Conservation (phyloP, 169 alveolate genomes). For the Plasmodium cynomolgi region DNA sequence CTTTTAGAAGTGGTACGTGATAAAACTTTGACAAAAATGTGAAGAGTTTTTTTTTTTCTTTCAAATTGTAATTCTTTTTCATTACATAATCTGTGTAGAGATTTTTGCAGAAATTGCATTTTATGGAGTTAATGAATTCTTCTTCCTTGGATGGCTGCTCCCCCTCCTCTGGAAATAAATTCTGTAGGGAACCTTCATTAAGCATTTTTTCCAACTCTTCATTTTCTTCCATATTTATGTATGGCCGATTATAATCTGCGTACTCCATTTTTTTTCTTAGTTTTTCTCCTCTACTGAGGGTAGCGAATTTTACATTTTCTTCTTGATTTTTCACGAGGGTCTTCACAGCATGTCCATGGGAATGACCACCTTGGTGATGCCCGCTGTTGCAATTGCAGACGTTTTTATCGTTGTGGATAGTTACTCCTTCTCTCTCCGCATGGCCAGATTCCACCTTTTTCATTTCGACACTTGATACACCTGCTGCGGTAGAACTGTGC, state of each 20-base stretch:
- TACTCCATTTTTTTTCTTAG: conserved; percentile 14
- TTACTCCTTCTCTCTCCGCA: not conserved
- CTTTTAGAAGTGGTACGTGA: conserved; percentile 43
- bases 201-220: conserved; percentile 40
- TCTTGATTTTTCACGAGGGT: not conserved
- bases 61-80: conserved; percentile 5
- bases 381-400: not conserved
- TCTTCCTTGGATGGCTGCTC: not conserved
- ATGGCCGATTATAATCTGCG: not conserved
- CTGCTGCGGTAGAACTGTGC: not conserved
- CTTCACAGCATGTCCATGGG: not conserved
- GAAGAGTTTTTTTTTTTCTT: conserved; percentile 18
- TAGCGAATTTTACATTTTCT: not conserved
- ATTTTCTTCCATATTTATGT: conserved; percentile 38
- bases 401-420: not conserved
- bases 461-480: not conserved
- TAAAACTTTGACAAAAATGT: conserved; percentile 33
- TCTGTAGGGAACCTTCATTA: not conserved
- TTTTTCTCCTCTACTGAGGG: conserved; percentile 9
- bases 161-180: not conserved
- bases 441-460: not conserved
- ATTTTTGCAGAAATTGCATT: conserved; percentile 25
- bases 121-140: conserved; percentile 6
- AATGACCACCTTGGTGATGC: not conserved
- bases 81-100: conserved; percentile 9